Evolutionary conservation across 1,284 basidiomycete genomes (phyloP).

Genomic region (Apiotrichum mycotoxinovorans): DNA sequence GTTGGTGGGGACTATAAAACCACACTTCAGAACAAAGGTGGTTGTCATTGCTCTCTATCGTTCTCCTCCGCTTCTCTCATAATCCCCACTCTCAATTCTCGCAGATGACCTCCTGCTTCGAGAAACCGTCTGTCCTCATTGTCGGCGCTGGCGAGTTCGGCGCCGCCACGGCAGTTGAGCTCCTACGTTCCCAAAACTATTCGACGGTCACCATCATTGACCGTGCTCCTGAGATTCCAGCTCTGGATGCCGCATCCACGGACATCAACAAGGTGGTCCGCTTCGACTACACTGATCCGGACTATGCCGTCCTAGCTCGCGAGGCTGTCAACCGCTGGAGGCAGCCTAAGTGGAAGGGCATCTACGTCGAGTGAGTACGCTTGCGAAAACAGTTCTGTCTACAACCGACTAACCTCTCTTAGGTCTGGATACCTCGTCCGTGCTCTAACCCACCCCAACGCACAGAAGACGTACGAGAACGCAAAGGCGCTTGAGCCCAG

Average conservation of each 20-base stretch:
- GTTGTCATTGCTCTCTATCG: no score
- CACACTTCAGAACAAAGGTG: no score
- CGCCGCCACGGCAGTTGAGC: constrained; percentile 72
- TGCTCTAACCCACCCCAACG: constrained; percentile 2
- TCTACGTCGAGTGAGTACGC: constrained; percentile 65
- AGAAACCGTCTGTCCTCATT: constrained; percentile 57
- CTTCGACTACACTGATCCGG: constrained; percentile 44
- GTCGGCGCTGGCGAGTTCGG: constrained; percentile 85
- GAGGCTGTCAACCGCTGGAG: constrained; percentile 72
- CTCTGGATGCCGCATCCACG: constrained; percentile 72
- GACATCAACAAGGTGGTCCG: constrained; percentile 75
- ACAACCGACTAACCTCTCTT: no score
- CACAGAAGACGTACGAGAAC: constrained; percentile 7
- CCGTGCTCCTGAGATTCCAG: constrained; percentile 62
- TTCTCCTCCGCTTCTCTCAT: no score
- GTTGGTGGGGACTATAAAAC: no score
- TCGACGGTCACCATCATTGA: constrained; percentile 66
- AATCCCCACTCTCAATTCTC: no score
- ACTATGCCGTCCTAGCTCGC: constrained; percentile 65
- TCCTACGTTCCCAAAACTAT: constrained; percentile 64
- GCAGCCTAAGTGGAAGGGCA: constrained; percentile 60
- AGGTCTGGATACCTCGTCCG: constrained; percentile 20
- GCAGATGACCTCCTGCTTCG: constrained; percentile 2
- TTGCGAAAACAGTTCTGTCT: background rate
- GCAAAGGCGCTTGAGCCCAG: constrained; percentile 11